Base-by-base conservation (phyloP, 306 rosid species). In the Oxytropis ochrocephala region DNA sequence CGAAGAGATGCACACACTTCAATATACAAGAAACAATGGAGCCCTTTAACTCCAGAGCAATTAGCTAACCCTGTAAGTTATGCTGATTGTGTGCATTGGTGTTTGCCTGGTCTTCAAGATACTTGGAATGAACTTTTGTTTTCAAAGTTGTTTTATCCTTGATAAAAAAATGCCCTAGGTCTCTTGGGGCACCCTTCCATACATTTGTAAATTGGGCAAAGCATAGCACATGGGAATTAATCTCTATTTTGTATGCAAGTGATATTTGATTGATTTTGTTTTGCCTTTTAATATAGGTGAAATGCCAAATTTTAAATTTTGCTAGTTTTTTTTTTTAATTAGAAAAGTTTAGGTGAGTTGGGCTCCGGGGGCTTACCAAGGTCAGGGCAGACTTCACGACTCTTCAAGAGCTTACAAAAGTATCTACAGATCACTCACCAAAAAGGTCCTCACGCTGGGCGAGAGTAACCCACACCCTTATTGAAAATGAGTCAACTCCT, bases 41-140 rank as follows among this genome's bases (percentile, higher is more conserved):
- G 17, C 14, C 91, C 95, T 46, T 43, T 95, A 56, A 95, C 89
- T 9, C 81, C 89, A 4, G 85, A 83, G 72, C 97, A 95, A 60
- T 36, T 89, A 35, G 96, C 96, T 7, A 89, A 91, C 76, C 99
- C 99, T 3, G 73, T 60, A 7, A 89, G 95, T 79, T 95, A 95
- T 18, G 97, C 99, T 0, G 99, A 95, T 74, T 95, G 99, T 42
- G 86, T 83, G 18, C 99, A 95, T 24, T 95, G 99, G 97, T 95
- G 99, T 75, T 64, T 95, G 79, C 99, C 99, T 69, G 99, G 97
- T 42, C 96, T 95, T 72, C 99, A 91, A 78, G 99, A 95, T 68
- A 94, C 94, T 60, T 95, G 99, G 99, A 95, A 95, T 70, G 97
- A 95, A 85, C 99, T 95, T 81, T 82, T 95, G 0, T 95, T 81